A percentile compares a stretch with the other conserved stretches of the same genome.
phyloP scores from a whole-genome alignment of 1,284 basidiomycete genomes.

The Melampsora abietis-canadensis region DNA sequence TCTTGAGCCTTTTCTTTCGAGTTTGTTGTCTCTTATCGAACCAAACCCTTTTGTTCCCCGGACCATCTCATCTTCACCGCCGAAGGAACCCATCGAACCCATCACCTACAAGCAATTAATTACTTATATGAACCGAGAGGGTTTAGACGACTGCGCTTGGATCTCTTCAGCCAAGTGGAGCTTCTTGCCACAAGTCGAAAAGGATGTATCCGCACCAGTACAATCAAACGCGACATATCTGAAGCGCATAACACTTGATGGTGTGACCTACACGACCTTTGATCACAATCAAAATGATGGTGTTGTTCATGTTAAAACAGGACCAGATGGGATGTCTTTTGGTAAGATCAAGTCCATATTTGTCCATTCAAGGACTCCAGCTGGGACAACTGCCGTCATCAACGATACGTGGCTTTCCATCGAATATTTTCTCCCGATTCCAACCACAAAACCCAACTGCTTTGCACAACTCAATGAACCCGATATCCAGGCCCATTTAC shows the following conservation, averaged over 20 bases:
- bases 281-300: background rate
- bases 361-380: background rate
- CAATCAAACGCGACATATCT: background rate
- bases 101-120: background rate
- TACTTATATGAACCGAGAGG: background rate
- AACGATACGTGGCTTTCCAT: background rate
- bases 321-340: background rate
- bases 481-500: slow-evolving; percentile 45
- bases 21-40: background rate
- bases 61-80: slow-evolving; percentile 67
- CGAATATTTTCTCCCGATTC: background rate
- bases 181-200: background rate
- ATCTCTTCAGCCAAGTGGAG: background rate
- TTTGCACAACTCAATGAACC: slow-evolving; percentile 51
- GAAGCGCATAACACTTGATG: background rate
- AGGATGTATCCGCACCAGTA: background rate
- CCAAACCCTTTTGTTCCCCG: slow-evolving; percentile 50
- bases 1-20: background rate
- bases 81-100: slow-evolving; percentile 46
- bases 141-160: background rate
- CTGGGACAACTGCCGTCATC: background rate
- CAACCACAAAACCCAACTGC: background rate
- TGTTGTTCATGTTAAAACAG: background rate
- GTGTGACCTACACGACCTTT: background rate
- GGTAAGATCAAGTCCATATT: background rate